Evolutionary conservation across 2,329 filamentous ascomycete species (phyloP).

Genomic region (Fusarium annulatum): DNA sequence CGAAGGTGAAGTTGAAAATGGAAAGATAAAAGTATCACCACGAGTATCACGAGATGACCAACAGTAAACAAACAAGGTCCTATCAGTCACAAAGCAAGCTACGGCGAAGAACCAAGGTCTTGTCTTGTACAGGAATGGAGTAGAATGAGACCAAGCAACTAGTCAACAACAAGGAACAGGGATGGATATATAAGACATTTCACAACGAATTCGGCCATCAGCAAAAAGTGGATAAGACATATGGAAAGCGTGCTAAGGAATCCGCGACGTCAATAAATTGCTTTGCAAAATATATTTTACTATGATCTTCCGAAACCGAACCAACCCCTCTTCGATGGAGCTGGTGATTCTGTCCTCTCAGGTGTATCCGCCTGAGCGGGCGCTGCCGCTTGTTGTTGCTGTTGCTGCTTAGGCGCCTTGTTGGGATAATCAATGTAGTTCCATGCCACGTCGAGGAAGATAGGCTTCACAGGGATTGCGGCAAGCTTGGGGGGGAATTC

Average conservation of each 20-base stretch:
- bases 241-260: conserved; percentile 12
- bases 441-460: conserved; percentile 97
- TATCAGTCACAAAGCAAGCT: conserved; percentile 14
- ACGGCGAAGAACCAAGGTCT: conserved; percentile 2
- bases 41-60: neutral
- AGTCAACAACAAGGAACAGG: conserved; percentile 32
- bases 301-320: conserved; percentile 75
- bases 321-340: conserved; percentile 74
- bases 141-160: conserved; percentile 21
- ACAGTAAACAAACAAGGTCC: conserved; percentile 32
- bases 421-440: conserved; percentile 96
- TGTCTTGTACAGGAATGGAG: conserved; percentile 40
- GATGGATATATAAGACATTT: conserved; percentile 30
- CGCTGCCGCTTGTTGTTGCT: conserved; percentile 13
- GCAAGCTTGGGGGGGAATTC: conserved; percentile 87
- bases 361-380: conserved; percentile 45
- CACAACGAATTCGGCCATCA: neutral
- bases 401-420: conserved; percentile 52
- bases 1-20: neutral
- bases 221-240: conserved; percentile 11
- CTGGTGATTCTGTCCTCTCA: conserved; percentile 42
- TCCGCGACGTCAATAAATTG: conserved; percentile 19
- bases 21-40: neutral
- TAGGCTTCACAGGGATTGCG: conserved; percentile 88
- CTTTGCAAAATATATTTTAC: conserved; percentile 32